A percentile compares a stretch with the other conserved stretches of the same genome.
These are phyloP conservation scores for Piromyces finnis DNA, from an alignment of 192 early-diverging fungal species.

Conservation along the genomic window DNA sequence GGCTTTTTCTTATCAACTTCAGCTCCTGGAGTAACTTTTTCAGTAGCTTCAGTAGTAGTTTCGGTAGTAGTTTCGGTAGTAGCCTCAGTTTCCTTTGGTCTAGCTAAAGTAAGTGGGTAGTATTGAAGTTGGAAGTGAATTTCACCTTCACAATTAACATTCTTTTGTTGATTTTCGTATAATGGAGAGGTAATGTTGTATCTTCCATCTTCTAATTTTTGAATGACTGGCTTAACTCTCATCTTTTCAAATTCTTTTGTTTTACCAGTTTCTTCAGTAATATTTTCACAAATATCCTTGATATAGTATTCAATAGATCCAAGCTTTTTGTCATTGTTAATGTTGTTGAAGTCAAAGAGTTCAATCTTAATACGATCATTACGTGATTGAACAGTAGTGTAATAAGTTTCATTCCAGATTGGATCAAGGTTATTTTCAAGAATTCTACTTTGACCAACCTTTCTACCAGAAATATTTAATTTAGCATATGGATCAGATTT, in stretches of 20 bases:
- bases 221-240: background rate
- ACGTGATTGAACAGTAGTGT: constrained; percentile 60
- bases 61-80: background rate
- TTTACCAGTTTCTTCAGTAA: constrained; percentile 8
- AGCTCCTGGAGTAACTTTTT: background rate
- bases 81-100: background rate
- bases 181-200: background rate
- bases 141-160: background rate
- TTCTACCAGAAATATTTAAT: constrained; percentile 35
- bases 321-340: constrained; percentile 68
- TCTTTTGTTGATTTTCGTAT: background rate
- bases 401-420: constrained; percentile 79
- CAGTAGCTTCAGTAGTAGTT: background rate
- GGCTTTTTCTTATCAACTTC: background rate
- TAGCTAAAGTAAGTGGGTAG: background rate
- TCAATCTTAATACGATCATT: constrained; percentile 58
- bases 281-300: constrained; percentile 4
- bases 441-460: constrained; percentile 57
- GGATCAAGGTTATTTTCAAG: constrained; percentile 74
- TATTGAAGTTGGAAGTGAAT: background rate
- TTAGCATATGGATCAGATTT: constrained; percentile 88
- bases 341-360: constrained; percentile 74
- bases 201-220: background rate
- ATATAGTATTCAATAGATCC: constrained; percentile 27
- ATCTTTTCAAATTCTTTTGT: background rate